Conservation (phyloP, 495 filamentous ascomycete species). For the Annulohypoxylon moriforme region DNA sequence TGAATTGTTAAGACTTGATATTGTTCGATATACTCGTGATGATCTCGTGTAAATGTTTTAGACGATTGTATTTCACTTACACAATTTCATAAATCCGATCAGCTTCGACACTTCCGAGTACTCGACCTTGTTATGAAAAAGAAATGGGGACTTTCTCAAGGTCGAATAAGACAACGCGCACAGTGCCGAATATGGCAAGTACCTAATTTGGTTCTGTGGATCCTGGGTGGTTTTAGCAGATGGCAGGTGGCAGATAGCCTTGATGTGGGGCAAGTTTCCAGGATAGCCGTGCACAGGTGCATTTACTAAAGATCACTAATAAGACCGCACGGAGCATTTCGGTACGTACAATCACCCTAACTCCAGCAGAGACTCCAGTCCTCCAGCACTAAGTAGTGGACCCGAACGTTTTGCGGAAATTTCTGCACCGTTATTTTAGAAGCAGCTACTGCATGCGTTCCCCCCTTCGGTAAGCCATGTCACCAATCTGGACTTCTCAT, state of each 20-base stretch:
- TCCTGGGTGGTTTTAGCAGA: constrained; percentile 29
- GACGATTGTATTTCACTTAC: neutral
- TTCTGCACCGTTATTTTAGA: constrained; percentile 48
- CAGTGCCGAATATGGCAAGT: constrained; percentile 45
- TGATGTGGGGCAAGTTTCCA: constrained; percentile 20
- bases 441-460: constrained; percentile 38
- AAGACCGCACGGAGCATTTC: constrained; percentile 36
- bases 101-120: neutral
- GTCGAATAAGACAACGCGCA: constrained; percentile 40
- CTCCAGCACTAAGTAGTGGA: constrained; percentile 15
- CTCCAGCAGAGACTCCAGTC: neutral
- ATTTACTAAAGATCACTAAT: constrained; percentile 28
- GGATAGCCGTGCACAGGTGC: constrained; percentile 17
- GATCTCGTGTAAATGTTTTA: neutral
- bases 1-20: neutral
- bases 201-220: constrained; percentile 33
- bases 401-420: constrained; percentile 42
- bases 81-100: constrained; percentile 3
- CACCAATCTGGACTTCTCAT: constrained; percentile 12
- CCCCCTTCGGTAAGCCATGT: constrained; percentile 46
- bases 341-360: constrained; percentile 27
- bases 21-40: neutral
- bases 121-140: neutral
- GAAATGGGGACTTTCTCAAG: constrained; percentile 7
- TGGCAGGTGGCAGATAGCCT: constrained; percentile 31